Evolutionary conservation across 805 yeast genomes (phyloP), one percentile per base, ranked within the genome.

Genomic region (Myxozyma geophila): DNA sequence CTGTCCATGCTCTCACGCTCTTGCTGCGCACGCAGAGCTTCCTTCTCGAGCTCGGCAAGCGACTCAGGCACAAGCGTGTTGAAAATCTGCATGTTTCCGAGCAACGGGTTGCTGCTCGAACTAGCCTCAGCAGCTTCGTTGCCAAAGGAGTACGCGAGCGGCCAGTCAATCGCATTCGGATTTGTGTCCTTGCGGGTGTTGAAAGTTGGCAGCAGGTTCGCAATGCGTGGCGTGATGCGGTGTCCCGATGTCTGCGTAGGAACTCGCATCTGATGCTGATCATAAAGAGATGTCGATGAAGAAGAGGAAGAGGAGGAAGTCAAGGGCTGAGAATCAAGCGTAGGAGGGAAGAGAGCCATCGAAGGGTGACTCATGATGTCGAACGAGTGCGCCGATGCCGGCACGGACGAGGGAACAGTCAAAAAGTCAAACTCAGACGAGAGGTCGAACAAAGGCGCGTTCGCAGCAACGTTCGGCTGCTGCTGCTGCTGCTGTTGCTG

Each of bases 11-110:
- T 53, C 37, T 53, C 57, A 7, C 57, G 48, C 48, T 53, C 57
- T n/a, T 53, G 57, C 49, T 54, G 56, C 52, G 61, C 68, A 12
- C 64, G 66, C 41, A 55, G 52, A 13, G 63, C 52, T 44, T 62
- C 71, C 63, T 72, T 70, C 43, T 70, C 71, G 23, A 70, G 58
- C 54, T 68, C 73, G 8, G 74, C 70, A 47, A 72, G 58, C 17
- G 62, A 58, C 50, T 67, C 68, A 21, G 70, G 69, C 17, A 69
- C 64, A 35, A 69, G 59, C 2, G 72, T 69, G 56, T 67, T 66
- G 49, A 60, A 68, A n/a, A 69, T 60, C 56, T 68, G 70, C 68
- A 66, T 63, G 58, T 60, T 66, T 48, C 64, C 44, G 43, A 59
- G 10, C 5, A 35, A 13, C 13, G 44, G 21, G 41, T 40, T 41